Evolutionary conservation across 129 eudicot species (phyloP).

Genomic region (Arctium minus): DNA sequence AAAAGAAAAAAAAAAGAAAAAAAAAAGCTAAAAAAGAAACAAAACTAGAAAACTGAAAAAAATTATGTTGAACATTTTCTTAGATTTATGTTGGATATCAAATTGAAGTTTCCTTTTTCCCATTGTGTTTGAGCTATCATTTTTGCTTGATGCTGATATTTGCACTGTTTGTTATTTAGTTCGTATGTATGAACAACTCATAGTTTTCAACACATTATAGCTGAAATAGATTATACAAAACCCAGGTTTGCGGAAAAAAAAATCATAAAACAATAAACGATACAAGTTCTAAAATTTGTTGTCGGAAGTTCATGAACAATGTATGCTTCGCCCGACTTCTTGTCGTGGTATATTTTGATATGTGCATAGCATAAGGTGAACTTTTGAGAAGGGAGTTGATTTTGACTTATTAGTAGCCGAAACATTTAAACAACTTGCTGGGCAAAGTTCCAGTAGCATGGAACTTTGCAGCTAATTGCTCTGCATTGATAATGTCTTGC

Average conservation of each 20-base stretch:
- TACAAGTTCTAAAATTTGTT: not conserved
- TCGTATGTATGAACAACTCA: not conserved
- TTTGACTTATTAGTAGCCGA: conserved; percentile 23
- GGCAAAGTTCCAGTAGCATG: conserved; percentile 58
- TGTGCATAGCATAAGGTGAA: not conserved
- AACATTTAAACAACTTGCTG: conserved; percentile 42
- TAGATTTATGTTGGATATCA: conserved; percentile 29
- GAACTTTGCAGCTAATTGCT: conserved; percentile 57
- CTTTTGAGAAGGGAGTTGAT: not conserved
- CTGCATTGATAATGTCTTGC: conserved; percentile 45
- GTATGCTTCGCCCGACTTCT: not conserved
- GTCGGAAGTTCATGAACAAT: not conserved
- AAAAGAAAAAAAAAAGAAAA: not conserved
- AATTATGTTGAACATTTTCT: not conserved
- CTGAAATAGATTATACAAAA: not conserved
- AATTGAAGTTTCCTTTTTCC: not conserved
- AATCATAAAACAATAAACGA: not conserved
- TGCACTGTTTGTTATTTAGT: not conserved
- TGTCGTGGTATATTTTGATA: not conserved
- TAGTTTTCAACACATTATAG: not conserved
- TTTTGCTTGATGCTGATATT: not conserved
- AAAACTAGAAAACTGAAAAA: conserved; percentile 16
- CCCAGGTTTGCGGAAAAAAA: not conserved
- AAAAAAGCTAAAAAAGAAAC: not conserved
- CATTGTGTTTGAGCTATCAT: not conserved